Conservation (phyloP, 495 filamentous ascomycete species). For the Friedmanniomyces simplex region DNA sequence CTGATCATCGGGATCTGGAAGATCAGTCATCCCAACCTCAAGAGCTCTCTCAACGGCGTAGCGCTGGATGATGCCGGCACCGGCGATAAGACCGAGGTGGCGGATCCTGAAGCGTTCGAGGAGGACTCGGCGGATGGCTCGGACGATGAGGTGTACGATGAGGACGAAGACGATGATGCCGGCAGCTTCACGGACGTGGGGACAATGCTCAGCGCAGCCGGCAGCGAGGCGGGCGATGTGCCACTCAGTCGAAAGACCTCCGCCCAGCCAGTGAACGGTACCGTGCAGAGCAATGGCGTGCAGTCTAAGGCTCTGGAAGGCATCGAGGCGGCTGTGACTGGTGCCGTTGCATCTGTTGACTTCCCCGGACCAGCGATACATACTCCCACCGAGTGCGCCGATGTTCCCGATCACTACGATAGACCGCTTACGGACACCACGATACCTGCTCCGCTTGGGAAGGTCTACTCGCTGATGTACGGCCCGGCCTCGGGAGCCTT, state of each 20-base stretch:
- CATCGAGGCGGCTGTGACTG: slow-evolving; percentile 45
- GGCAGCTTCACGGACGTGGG: slow-evolving; percentile 50
- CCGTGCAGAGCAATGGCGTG: slow-evolving; percentile 28
- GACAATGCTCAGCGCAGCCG: slow-evolving; percentile 46
- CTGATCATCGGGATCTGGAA: slow-evolving; percentile 98
- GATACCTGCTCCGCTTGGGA: slow-evolving; percentile 80
- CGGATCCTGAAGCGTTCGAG: slow-evolving; percentile 48
- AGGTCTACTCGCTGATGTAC: slow-evolving; percentile 80
- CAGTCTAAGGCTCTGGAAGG: slow-evolving; percentile 38
- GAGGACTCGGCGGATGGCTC: slow-evolving; percentile 42
- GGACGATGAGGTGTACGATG: slow-evolving; percentile 54
- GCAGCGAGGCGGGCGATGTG: slow-evolving; percentile 43
- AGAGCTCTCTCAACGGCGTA: slow-evolving; percentile 81
- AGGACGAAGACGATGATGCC: slow-evolving; percentile 52
- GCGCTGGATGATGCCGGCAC: slow-evolving; percentile 66
- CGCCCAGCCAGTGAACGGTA: slow-evolving; percentile 12
- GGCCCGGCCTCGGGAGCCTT: slow-evolving; percentile 67
- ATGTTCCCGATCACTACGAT: slow-evolving; percentile 68
- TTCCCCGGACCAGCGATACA: slow-evolving; percentile 85
- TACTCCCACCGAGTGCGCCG: slow-evolving; percentile 70
- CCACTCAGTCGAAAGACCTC: slow-evolving; percentile 12
- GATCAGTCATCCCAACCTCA: slow-evolving; percentile 79
- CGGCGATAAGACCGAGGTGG: slow-evolving; percentile 81
- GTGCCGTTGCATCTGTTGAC: slow-evolving; percentile 46
- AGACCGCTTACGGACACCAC: slow-evolving; percentile 75